phyloP scores from a whole-genome alignment of 495 filamentous ascomycete species.

The Xylaria venustula region DNA sequence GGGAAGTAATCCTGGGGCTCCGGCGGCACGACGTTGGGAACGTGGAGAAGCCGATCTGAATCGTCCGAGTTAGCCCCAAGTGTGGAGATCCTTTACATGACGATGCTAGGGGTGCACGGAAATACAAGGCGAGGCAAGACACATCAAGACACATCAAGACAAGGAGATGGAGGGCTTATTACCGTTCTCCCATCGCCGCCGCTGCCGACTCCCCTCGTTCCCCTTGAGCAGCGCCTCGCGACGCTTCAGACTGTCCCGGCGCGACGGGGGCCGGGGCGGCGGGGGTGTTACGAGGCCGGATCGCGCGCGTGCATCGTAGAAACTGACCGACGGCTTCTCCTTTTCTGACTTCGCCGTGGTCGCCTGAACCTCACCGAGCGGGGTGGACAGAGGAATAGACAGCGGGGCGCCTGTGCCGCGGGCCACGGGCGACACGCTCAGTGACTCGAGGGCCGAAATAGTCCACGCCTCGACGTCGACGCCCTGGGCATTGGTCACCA shows the following conservation, averaged over 20 bases:
- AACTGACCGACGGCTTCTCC: conserved; percentile 22
- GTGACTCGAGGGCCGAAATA: conserved; percentile 46
- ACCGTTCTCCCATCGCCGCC: conserved; percentile 97
- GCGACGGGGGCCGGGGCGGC: conserved; percentile 34
- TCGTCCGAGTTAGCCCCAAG: conserved; percentile 14
- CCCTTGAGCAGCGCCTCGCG: conserved; percentile 83
- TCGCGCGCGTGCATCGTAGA: conserved; percentile 24
- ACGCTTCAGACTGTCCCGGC: conserved; percentile 44
- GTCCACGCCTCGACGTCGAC: conserved; percentile 53
- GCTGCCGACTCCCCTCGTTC: conserved; percentile 84
- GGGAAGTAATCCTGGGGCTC: conserved; percentile 77
- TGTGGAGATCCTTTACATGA: not conserved
- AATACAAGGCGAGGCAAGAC: not conserved
- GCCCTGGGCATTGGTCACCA: conserved; percentile 11
- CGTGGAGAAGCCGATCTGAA: conserved; percentile 80
- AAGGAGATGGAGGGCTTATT: conserved; percentile 14
- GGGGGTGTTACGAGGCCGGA: conserved; percentile 27
- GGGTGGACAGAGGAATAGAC: conserved; percentile 50
- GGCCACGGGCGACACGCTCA: conserved; percentile 44
- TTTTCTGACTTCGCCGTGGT: not conserved
- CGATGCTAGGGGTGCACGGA: not conserved
- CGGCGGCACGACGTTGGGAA: conserved; percentile 83
- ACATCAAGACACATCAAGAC: too few relatives aligned
- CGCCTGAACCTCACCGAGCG: conserved; percentile 35
- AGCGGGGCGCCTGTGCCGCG: conserved; percentile 43